Percentiles rank a stretch among this genome's conserved stretches.
Evolutionary conservation across 441 rosid species (phyloP).

Genomic region (Jatropha podagrica): DNA sequence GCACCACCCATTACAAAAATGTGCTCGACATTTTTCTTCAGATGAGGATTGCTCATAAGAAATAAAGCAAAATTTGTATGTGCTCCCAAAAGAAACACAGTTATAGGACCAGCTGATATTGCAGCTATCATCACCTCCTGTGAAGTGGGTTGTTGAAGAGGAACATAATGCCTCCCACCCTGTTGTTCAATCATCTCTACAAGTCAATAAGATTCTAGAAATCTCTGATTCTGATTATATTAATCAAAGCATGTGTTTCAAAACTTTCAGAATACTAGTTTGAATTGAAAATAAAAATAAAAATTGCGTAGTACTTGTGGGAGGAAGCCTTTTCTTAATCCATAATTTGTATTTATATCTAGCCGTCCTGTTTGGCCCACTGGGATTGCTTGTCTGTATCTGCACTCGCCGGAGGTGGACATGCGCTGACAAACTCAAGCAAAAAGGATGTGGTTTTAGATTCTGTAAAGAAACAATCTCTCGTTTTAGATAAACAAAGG

Average conservation of each 20-base stretch:
- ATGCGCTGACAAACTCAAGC: background rate
- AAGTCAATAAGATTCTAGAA: too few species aligned
- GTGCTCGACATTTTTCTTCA: slow-evolving; percentile 71
- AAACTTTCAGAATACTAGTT: background rate
- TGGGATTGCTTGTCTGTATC: slow-evolving; percentile 89
- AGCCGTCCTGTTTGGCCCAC: slow-evolving; percentile 66
- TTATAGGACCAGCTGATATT: slow-evolving; percentile 71
- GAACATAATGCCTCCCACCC: slow-evolving; percentile 77
- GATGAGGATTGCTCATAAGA: slow-evolving; percentile 69
- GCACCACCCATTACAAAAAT: slow-evolving; percentile 87
- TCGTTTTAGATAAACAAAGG: background rate
- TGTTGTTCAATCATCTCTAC: slow-evolving; percentile 16
- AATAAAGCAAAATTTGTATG: slow-evolving; percentile 80
- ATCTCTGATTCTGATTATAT: slow-evolving; percentile 7
- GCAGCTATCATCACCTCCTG: slow-evolving; percentile 68
- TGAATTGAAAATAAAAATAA: too few species aligned
- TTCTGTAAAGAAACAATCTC: too few species aligned
- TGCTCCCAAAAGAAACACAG: slow-evolving; percentile 52
- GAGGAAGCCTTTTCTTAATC: slow-evolving; percentile 72
- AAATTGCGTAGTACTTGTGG: slow-evolving; percentile 56
- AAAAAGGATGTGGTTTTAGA: too few species aligned
- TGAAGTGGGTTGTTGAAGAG: slow-evolving; percentile 68
- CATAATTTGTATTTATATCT: slow-evolving; percentile 62
- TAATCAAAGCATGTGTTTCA: background rate
- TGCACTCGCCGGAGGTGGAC: slow-evolving; percentile 30